Evolutionary conservation across 1,284 basidiomycete genomes (phyloP).

Genomic region (Ustanciosporium gigantosporum): DNA sequence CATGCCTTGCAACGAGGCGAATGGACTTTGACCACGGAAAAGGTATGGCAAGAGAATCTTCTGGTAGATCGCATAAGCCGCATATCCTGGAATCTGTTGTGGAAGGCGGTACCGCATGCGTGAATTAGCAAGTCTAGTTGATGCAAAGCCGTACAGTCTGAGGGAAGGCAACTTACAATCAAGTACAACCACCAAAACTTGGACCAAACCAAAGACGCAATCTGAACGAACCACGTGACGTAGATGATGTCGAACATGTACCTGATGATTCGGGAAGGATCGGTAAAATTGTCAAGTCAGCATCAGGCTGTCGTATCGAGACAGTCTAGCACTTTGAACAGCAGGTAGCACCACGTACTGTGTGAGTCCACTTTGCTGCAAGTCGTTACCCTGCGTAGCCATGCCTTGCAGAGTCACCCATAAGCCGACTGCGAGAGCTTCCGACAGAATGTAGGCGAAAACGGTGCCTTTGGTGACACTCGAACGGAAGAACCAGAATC

Average conservation of each 20-base stretch:
- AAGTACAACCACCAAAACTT: slow-evolving; percentile 59
- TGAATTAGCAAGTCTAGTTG: too few relatives aligned
- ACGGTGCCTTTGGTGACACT: slow-evolving; percentile 17
- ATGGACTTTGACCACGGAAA: slow-evolving; percentile 43
- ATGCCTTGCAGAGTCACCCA: slow-evolving; percentile 55
- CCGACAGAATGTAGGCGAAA: slow-evolving; percentile 48
- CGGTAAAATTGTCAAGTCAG: too few relatives aligned
- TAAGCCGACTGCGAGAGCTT: slow-evolving; percentile 50
- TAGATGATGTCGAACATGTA: slow-evolving; percentile 63
- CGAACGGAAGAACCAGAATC: slow-evolving; percentile 37
- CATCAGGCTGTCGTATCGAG: too few relatives aligned
- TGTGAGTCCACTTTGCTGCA: slow-evolving; percentile 57
- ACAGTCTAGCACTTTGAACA: too few relatives aligned
- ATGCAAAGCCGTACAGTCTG: too few relatives aligned
- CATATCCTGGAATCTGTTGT: slow-evolving; percentile 60
- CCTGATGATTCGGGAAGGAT: too few relatives aligned
- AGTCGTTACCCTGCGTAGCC: slow-evolving; percentile 56
- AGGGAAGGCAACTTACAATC: slow-evolving; percentile 55
- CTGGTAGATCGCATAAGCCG: slow-evolving; percentile 47
- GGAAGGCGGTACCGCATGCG: too few relatives aligned
- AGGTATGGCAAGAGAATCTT: slow-evolving; percentile 56
- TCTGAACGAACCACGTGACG: slow-evolving; percentile 61
- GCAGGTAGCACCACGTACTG: slow-evolving; percentile 49
- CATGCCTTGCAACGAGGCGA: slow-evolving; percentile 13
- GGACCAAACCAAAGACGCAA: slow-evolving; percentile 53